Evolutionary conservation across 2,329 filamentous ascomycete genomes (phyloP), one percentile per base, ranked within the genome.

Genomic region (Cladosporium velox): DNA sequence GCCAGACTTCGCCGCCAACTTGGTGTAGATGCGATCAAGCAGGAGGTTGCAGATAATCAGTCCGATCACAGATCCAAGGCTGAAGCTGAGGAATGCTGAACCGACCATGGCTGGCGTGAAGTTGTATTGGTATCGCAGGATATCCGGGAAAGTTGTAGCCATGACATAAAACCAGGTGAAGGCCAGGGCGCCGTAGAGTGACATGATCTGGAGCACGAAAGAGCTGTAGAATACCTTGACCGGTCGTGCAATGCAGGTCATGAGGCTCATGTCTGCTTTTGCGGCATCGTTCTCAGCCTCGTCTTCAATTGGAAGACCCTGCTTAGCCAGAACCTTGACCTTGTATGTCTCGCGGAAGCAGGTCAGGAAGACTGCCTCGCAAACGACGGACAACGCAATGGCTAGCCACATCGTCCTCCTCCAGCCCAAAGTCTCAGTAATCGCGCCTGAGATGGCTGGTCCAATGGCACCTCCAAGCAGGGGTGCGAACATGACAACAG

Each of bases 261-360:
- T 77, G 26, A 81, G 66, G 59, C 60, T 60, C 34, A 70, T 52
- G 26, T 64, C 51, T 41, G 30, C 24, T 4, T 55, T 38, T 2
- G 61, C 18, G 51, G 30, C 47, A 21, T 35, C 30, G 8, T 35
- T 15, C 15, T 72, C 72, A n/a, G 38, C 34, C 14, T 51, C 34
- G 18, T 65, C 63, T 10, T 49, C 38, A 8, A 59, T 28, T 7
- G 54, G 32, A 3, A 51, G 7, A 14, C 57, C 54, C 41, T 49
- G 58, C 15, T 49, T 38, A 38, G 44, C 44, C 51, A 89, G 75
- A 55, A 89, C 86, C 1, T 81, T 77, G 49, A 87, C 80, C 71
- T 83, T 84, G 75, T 89, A 90, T 14, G 88, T 90, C 77, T 90
- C 88, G 6, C 81, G 77, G 71, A 86, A 87, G 70, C 77, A 82